Evolutionary conservation across 2,329 filamentous ascomycete genomes (phyloP).

Genomic region (Huntiella omanensis): DNA sequence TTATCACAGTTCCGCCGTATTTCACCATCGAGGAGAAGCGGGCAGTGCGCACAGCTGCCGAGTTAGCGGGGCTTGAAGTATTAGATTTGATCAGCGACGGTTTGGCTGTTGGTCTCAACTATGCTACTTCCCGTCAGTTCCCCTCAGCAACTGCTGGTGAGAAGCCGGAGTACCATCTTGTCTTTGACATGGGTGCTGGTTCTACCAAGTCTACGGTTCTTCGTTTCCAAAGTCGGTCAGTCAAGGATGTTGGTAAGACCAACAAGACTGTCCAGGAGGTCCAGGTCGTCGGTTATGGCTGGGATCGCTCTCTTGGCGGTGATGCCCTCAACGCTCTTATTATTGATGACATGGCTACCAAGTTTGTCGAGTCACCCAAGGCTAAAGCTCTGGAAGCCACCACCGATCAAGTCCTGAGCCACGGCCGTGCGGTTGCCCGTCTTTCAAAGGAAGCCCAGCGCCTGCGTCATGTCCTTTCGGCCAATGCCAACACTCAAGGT

Average conservation of each 20-base stretch:
- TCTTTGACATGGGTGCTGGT: slow-evolving; percentile 96
- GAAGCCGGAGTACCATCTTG: slow-evolving; percentile 77
- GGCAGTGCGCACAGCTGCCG: slow-evolving; percentile 65
- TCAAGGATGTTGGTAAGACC: slow-evolving; percentile 82
- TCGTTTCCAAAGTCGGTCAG: slow-evolving; percentile 68
- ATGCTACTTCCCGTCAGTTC: slow-evolving; percentile 80
- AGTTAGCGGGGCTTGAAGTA: slow-evolving; percentile 73
- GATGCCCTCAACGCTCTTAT: slow-evolving; percentile 78
- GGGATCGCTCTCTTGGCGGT: slow-evolving; percentile 78
- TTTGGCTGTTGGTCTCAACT: slow-evolving; percentile 82
- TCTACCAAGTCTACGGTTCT: slow-evolving; percentile 81
- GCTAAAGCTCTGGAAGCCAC: slow-evolving; percentile 47
- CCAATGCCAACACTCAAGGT: slow-evolving; percentile 63
- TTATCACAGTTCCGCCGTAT: slow-evolving; percentile 79
- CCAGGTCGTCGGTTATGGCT: slow-evolving; percentile 69
- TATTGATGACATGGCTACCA: slow-evolving; percentile 67
- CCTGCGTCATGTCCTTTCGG: slow-evolving; percentile 74
- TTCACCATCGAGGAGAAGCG: slow-evolving; percentile 83
- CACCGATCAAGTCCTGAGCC: slow-evolving; percentile 42
- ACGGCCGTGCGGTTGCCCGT: slow-evolving; percentile 75
- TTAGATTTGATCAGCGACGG: slow-evolving; percentile 76
- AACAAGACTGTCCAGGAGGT: slow-evolving; percentile 97
- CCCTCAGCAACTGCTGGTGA: slow-evolving; percentile 64
- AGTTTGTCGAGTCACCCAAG: slow-evolving; percentile 54
- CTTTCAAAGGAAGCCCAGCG: slow-evolving; percentile 86